Conservation (phyloP, 352 stramenopile species). For the Pythium oligandrum region DNA sequence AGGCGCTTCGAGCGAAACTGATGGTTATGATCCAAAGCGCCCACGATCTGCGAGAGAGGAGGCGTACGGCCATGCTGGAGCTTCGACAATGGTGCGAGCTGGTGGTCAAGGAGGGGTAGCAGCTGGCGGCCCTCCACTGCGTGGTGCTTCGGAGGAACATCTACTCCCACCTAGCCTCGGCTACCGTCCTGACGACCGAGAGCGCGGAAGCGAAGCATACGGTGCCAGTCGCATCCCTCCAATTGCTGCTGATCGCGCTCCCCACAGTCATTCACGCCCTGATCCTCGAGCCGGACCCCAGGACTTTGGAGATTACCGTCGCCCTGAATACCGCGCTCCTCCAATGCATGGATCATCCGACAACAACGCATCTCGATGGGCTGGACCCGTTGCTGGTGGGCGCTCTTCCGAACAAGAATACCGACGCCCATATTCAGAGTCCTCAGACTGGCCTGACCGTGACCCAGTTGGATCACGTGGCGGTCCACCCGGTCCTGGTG, state of each 20-base stretch:
- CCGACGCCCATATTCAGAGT: conserved; percentile 12
- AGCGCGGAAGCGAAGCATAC: conserved; percentile 8
- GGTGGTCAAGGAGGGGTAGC: conserved; percentile 6
- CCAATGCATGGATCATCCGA: neutral
- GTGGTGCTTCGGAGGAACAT: conserved; percentile 8
- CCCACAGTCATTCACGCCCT: too few relatives aligned
- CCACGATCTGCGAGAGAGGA: conserved; percentile 16
- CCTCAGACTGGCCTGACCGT: conserved; percentile 14
- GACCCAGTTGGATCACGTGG: conserved; percentile 11
- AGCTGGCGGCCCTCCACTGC: conserved; percentile 4
- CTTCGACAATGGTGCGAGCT: conserved; percentile 11
- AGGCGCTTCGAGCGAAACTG: conserved; percentile 2
- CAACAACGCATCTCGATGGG: conserved; percentile 11
- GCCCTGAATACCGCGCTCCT: too few relatives aligned
- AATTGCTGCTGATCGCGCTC: conserved; percentile 4
- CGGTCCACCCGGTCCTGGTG: conserved; percentile 1
- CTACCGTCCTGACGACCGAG: conserved; percentile 12
- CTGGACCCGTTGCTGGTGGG: conserved; percentile 3
- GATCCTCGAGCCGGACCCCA: too few relatives aligned
- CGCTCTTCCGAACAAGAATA: conserved; percentile 8
- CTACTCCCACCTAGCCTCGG: conserved; percentile 6
- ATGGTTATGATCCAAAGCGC: conserved; percentile 30
- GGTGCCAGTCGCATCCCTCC: conserved; percentile 7
- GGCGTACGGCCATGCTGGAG: neutral
- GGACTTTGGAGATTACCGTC: conserved; percentile 7